phyloP scores from a whole-genome alignment of 176 grass and related monocot genomes.

The Alopecurus myosuroides region DNA sequence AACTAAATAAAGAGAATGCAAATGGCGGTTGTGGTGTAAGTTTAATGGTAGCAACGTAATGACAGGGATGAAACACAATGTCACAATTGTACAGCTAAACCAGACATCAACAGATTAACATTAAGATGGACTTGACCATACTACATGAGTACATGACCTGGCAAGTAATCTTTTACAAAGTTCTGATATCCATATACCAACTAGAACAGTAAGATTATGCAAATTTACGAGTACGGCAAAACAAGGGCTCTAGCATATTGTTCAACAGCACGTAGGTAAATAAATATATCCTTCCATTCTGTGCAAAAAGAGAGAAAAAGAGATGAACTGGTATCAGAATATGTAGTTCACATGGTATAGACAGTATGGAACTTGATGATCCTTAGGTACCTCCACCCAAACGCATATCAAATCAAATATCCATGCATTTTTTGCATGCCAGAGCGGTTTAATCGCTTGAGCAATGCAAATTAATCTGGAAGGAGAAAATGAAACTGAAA shows the following conservation, averaged over 20 bases:
- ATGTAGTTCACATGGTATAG: background rate
- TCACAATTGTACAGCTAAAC: constrained; percentile 12
- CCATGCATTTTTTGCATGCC: background rate
- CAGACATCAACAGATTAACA: background rate
- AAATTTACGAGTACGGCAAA: background rate
- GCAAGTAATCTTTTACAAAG: background rate
- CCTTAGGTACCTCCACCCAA: background rate
- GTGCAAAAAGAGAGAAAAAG: background rate
- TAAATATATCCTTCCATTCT: background rate
- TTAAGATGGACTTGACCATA: background rate
- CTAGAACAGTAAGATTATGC: background rate
- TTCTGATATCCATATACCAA: background rate
- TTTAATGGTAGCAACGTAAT: background rate
- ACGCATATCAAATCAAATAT: background rate
- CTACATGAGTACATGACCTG: background rate
- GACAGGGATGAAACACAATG: background rate
- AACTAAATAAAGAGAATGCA: background rate
- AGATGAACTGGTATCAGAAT: background rate
- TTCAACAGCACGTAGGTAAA: background rate
- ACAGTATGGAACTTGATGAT: background rate
- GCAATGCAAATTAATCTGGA: constrained; percentile 15
- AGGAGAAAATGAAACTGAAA: constrained; percentile 16
- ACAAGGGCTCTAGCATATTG: background rate
- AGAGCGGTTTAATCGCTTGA: background rate
- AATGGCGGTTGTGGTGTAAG: background rate